Evolutionary conservation across 345 rosid genomes (phyloP).

Genomic region (Pugionium dolabratum): DNA sequence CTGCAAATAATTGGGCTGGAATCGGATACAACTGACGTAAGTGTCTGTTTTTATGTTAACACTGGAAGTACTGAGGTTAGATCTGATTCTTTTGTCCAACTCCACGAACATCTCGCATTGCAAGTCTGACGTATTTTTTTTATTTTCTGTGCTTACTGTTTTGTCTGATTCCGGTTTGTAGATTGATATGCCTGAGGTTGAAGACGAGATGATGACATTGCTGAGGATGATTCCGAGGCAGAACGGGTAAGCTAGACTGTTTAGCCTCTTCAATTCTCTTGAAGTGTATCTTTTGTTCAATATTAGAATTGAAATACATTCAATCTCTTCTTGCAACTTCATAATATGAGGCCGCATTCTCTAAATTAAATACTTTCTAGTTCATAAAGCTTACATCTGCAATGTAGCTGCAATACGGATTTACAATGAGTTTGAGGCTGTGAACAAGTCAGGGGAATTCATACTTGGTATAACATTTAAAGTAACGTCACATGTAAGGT

Average conservation of each 20-base stretch:
- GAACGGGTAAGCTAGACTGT: conserved; percentile 45
- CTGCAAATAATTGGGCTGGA: conserved; percentile 5
- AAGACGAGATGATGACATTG: conserved; percentile 60
- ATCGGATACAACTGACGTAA: too few species aligned
- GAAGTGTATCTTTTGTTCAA: not conserved
- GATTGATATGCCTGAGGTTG: conserved; percentile 66
- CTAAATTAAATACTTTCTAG: too few species aligned
- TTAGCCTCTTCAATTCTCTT: not conserved
- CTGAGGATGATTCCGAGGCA: conserved; percentile 61
- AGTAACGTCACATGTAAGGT: conserved; percentile 4
- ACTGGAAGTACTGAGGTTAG: not conserved
- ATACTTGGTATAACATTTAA: not conserved
- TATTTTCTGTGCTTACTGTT: not conserved
- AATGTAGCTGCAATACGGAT: too few species aligned
- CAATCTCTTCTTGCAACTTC: not conserved
- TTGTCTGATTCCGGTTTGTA: conserved; percentile 23
- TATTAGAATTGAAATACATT: not conserved
- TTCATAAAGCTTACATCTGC: too few species aligned
- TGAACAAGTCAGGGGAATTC: not conserved
- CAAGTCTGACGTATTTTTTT: not conserved
- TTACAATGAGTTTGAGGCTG: not conserved
- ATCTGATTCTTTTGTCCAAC: conserved; percentile 16
- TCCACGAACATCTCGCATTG: not conserved
- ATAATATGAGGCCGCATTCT: too few species aligned
- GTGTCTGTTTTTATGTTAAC: conserved; percentile 4